These are phyloP conservation scores for Gillenia trifoliata DNA, from an alignment of 306 rosid genomes.

Conservation along the genomic window DNA sequence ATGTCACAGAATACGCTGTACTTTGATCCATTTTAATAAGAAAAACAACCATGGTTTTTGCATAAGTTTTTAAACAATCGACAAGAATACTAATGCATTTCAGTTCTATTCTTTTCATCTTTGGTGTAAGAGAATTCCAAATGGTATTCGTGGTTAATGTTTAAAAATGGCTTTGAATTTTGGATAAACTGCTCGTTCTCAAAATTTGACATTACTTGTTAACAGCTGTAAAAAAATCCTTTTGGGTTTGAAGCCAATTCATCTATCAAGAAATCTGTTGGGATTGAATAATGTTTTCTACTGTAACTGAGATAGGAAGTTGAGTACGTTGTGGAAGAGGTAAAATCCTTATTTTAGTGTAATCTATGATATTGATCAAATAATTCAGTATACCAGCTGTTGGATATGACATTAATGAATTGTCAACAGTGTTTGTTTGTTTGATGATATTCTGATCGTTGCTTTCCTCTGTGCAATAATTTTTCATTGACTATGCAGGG, in stretches of 20 bases:
- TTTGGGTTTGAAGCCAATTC: neutral
- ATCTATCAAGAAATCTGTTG: neutral
- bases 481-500: conserved; percentile 38
- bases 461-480: neutral
- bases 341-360: neutral
- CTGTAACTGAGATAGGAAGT: neutral
- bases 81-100: neutral
- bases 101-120: neutral
- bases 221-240: neutral
- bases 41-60: too few relatives aligned
- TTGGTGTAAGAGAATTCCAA: neutral
- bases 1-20: too few relatives aligned
- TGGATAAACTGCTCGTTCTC: neutral
- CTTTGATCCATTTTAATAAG: too few relatives aligned
- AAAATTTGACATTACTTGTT: neutral
- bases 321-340: neutral
- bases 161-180: neutral
- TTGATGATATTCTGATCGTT: neutral
- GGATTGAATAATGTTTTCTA: neutral
- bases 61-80: neutral
- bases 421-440: neutral
- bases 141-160: neutral
- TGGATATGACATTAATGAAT: neutral
- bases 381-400: neutral
- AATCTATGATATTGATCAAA: neutral